Evolutionary conservation across 768 basidiomycete genomes (phyloP).

Genomic region (Obba rivulosa): DNA sequence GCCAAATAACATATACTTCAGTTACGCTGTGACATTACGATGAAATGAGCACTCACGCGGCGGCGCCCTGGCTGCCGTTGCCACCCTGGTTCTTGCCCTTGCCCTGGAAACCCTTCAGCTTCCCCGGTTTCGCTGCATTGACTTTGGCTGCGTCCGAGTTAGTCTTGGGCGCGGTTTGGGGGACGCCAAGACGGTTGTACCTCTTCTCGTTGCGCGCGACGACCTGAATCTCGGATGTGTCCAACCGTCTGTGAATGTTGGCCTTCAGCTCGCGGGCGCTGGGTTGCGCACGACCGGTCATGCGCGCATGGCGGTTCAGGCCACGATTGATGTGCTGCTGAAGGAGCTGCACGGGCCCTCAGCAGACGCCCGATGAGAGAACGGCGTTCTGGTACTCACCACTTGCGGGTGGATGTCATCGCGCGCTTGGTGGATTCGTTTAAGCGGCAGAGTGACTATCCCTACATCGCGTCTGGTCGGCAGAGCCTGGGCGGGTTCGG

Average conservation of each 20-base stretch:
- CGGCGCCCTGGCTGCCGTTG: conserved; percentile 4
- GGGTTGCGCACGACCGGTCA: conserved; percentile 55
- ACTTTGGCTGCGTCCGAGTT: conserved; percentile 1
- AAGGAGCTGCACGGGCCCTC: conserved; percentile 37
- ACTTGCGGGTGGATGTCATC: conserved; percentile 36
- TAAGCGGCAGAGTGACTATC: conserved; percentile 38
- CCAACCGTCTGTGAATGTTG: conserved; percentile 39
- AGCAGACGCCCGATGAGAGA: neutral
- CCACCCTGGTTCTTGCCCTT: conserved; percentile 2
- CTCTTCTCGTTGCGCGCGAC: conserved; percentile 7
- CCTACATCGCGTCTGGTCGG: conserved; percentile 31
- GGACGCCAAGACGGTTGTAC: conserved; percentile 11
- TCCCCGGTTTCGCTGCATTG: neutral
- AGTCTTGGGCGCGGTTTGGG: neutral
- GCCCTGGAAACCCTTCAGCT: neutral
- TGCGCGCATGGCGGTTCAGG: conserved; percentile 58
- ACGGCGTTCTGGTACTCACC: conserved; percentile 28
- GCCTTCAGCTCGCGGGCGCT: conserved; percentile 40
- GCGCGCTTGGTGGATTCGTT: conserved; percentile 26
- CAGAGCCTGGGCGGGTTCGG: conserved; percentile 37
- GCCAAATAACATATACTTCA: neutral
- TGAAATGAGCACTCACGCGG: neutral
- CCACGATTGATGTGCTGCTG: conserved; percentile 71
- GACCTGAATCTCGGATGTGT: conserved; percentile 27
- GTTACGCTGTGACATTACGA: too few species aligned